These are phyloP conservation scores for Macrolepiota fuliginosa DNA, from an alignment of 768 basidiomycete genomes.

Conservation along the genomic window DNA sequence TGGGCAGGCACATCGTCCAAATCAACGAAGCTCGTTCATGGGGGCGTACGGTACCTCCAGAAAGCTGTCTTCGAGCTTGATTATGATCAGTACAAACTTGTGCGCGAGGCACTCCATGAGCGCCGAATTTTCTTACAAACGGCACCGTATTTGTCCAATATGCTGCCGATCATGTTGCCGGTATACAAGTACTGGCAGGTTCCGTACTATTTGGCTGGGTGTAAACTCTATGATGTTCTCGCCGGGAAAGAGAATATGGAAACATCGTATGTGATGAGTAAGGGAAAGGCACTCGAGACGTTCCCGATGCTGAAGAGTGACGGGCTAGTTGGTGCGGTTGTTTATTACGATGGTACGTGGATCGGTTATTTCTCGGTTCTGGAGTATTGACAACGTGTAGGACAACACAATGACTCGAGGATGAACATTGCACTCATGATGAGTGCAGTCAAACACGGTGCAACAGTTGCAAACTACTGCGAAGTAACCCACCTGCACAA, in stretches of 20 bases:
- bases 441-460: conserved; percentile 92
- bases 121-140: conserved; percentile 92
- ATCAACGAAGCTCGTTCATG: conserved; percentile 97
- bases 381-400: conserved; percentile 32
- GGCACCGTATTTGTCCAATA: conserved; percentile 87
- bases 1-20: conserved; percentile 87
- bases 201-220: conserved; percentile 93
- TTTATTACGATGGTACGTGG: conserved; percentile 89
- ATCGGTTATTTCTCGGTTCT: no score
- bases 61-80: conserved; percentile 96
- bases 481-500: conserved; percentile 82
- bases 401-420: conserved; percentile 96
- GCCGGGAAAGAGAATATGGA: conserved; percentile 98
- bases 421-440: conserved; percentile 97
- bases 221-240: conserved; percentile 93
- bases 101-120: conserved; percentile 92
- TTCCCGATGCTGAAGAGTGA: conserved; percentile 80
- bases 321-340: conserved; percentile 82
- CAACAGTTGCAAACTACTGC: conserved; percentile 84
- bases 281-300: conserved; percentile 87
- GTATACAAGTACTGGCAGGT: conserved; percentile 99
- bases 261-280: conserved; percentile 91
- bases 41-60: conserved; percentile 95
- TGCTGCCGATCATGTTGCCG: conserved; percentile 97
- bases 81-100: conserved; percentile 95